Percentiles rank a stretch among this genome's conserved stretches.
Conservation (phyloP, 2,329 filamentous ascomycete genomes). For the Arthrobotrys megalospora region DNA sequence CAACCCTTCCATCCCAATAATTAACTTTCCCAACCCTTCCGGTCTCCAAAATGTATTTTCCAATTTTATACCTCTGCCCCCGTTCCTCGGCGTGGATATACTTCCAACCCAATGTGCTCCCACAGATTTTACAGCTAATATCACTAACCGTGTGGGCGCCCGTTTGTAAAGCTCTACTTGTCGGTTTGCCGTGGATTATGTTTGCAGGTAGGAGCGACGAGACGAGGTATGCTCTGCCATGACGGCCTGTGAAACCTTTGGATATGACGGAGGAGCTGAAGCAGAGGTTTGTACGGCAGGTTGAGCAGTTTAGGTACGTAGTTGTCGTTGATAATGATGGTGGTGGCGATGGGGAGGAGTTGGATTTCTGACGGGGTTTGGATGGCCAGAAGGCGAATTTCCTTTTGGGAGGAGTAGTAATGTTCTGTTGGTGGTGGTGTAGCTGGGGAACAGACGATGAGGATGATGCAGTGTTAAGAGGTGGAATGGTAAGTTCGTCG, state of each 20-base stretch:
- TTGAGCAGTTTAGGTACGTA: conserved; percentile 71
- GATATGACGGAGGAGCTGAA: conserved; percentile 75
- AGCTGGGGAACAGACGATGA: conserved; percentile 17
- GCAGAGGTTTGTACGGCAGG: conserved; percentile 75
- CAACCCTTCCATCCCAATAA: conserved; percentile 71
- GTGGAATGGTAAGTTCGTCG: conserved; percentile 20
- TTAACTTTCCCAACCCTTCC: conserved; percentile 72
- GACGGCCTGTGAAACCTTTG: conserved; percentile 77
- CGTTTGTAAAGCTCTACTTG: conserved; percentile 75
- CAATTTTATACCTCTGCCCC: conserved; percentile 77
- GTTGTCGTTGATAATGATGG: conserved; percentile 34
- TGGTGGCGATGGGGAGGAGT: background rate
- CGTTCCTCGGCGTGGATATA: conserved; percentile 76
- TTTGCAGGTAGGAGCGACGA: conserved; percentile 69
- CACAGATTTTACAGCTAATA: conserved; percentile 74
- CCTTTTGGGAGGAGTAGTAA: conserved; percentile 13
- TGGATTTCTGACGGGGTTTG: conserved; percentile 1
- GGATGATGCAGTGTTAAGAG: conserved; percentile 4
- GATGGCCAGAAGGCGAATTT: conserved; percentile 38
- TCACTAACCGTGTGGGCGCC: conserved; percentile 77
- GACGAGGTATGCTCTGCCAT: conserved; percentile 77
- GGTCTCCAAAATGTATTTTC: conserved; percentile 78
- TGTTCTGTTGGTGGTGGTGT: background rate
- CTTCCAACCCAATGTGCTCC: conserved; percentile 76
- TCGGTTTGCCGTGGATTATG: conserved; percentile 72